These are phyloP conservation scores for Calonectria pteridis DNA, from an alignment of 2,329 filamentous ascomycete species.

Conservation along the genomic window DNA sequence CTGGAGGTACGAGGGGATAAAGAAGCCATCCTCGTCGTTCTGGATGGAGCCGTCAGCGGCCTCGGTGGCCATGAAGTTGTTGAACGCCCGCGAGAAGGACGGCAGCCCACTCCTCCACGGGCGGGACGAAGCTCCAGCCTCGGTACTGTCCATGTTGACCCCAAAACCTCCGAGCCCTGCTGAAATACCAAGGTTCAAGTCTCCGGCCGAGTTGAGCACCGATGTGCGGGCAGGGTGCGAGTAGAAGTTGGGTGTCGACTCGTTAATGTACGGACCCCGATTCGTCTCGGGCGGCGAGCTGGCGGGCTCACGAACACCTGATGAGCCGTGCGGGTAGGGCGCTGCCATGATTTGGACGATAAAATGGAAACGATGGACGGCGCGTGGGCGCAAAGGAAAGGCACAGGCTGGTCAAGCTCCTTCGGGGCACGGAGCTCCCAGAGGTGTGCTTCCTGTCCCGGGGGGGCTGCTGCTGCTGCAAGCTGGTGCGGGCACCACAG, in stretches of 20 bases:
- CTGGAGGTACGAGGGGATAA: conserved; percentile 86
- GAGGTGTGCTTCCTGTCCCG: conserved; percentile 28
- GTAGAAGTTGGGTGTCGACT: conserved; percentile 40
- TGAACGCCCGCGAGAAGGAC: conserved; percentile 66
- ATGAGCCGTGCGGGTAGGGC: conserved; percentile 41
- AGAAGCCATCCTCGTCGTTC: conserved; percentile 66
- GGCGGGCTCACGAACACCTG: conserved; percentile 38
- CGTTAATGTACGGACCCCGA: conserved; percentile 26
- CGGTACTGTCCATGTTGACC: conserved; percentile 50
- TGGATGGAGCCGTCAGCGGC: conserved; percentile 43
- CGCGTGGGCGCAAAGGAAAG: conserved; percentile 10
- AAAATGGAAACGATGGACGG: conserved; percentile 9
- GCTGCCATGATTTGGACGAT: conserved; percentile 36
- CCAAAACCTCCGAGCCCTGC: conserved; percentile 14
- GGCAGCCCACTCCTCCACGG: conserved; percentile 52
- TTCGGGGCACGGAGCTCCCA: conserved; percentile 26
- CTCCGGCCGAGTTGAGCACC: conserved; percentile 64
- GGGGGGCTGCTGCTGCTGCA: conserved; percentile 19
- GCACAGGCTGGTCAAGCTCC: conserved; percentile 28
- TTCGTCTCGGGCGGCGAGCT: conserved; percentile 32
- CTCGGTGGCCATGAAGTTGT: conserved; percentile 58
- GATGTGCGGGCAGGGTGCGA: conserved; percentile 49
- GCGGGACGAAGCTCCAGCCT: conserved; percentile 44
- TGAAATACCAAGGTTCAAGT: conserved; percentile 40
- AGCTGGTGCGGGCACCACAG: conserved; percentile 28